Conservation (phyloP, 257 asterid species). For the Primulina eburnea region DNA sequence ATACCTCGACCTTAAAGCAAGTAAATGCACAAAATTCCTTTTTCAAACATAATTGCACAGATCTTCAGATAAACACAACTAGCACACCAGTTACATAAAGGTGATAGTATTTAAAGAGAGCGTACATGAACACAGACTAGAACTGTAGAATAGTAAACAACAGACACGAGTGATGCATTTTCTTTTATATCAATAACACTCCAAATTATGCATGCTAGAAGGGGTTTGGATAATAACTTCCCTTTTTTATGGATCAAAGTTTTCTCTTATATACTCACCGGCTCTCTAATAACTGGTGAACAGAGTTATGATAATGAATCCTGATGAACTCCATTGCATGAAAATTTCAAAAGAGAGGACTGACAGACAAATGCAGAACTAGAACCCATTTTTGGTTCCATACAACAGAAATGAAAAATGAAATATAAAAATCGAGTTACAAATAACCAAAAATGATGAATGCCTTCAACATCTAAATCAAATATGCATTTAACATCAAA, state of each 20-base stretch:
- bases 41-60: not conserved
- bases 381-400: not conserved
- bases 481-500: constrained; percentile 12
- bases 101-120: not conserved
- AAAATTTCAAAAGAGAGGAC: not conserved
- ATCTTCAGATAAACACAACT: not conserved
- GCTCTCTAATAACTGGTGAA: constrained; percentile 4
- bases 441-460: too few relatives aligned
- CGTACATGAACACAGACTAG: not conserved
- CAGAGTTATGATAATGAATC: constrained; percentile 3
- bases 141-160: not conserved
- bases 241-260: not conserved
- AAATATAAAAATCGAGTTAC: not conserved
- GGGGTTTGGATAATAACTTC: not conserved
- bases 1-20: not conserved
- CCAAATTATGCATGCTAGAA: not conserved
- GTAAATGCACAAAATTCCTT: not conserved
- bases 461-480: not conserved
- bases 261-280: not conserved
- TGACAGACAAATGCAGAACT: not conserved
- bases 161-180: too few relatives aligned
- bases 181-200: not conserved
- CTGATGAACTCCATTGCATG: constrained; percentile 1
- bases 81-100: not conserved
- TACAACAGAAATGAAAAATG: not conserved